Conservation (phyloP, 2,329 filamentous ascomycete species). For the Nannizzia gypsea region DNA sequence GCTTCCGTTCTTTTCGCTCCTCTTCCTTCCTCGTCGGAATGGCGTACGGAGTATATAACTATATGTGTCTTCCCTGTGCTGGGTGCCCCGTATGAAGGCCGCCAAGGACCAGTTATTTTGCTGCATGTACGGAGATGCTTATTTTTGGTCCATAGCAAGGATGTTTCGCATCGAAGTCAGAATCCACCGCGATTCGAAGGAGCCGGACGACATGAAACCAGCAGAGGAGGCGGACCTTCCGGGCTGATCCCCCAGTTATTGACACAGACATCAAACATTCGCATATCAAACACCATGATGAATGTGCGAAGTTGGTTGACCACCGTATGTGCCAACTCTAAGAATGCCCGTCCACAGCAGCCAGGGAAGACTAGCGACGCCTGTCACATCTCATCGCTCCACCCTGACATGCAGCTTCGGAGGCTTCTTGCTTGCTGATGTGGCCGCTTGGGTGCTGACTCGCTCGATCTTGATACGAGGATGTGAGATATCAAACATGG, state of each 20-base stretch:
- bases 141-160: neutral
- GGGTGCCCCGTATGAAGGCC: neutral
- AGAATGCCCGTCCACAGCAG: no score
- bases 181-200: neutral
- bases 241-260: neutral
- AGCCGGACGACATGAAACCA: neutral
- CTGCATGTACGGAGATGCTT: neutral
- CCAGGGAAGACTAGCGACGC: neutral
- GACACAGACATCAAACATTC: neutral
- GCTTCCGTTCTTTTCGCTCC: neutral
- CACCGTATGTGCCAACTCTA: neutral
- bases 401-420: neutral
- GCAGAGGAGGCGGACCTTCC: neutral
- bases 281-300: neutral
- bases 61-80: no score
- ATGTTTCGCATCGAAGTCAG: neutral
- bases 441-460: neutral
- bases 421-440: neutral
- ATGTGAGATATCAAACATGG: neutral
- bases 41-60: neutral
- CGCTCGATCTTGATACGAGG: neutral
- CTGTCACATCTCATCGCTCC: conserved; percentile 4
- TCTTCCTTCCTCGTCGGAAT: no score
- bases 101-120: neutral
- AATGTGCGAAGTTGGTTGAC: neutral